Percentiles rank a stretch among this genome's conserved stretches.
Evolutionary conservation across 371 early-diverging fungal genomes (phyloP).

Genomic region (Nematocida sp.): DNA sequence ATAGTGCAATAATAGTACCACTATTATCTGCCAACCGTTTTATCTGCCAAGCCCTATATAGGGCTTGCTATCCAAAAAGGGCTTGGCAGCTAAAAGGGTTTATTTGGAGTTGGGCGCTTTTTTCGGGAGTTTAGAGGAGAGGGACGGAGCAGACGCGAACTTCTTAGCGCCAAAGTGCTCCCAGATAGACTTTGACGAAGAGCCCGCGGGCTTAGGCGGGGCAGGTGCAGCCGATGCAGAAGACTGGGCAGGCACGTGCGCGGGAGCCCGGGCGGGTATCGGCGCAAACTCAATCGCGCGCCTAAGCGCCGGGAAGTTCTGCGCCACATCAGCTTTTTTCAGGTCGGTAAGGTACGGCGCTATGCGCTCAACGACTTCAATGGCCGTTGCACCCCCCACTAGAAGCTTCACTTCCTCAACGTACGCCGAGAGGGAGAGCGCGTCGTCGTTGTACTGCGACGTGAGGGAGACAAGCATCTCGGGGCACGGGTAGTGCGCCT

Average conservation of each 20-base stretch:
- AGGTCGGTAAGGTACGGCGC: constrained; percentile 25
- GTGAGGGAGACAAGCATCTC: background rate
- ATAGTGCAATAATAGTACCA: too few species aligned
- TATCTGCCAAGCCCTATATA: too few species aligned
- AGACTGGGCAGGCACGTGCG: background rate
- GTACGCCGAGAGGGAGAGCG: constrained; percentile 34
- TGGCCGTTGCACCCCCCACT: constrained; percentile 14
- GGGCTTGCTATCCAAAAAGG: too few species aligned
- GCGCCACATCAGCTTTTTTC: constrained; percentile 40
- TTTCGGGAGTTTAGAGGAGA: too few species aligned
- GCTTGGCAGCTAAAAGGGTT: too few species aligned
- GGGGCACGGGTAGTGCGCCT: background rate
- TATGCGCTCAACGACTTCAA: constrained; percentile 53
- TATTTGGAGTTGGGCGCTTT: too few species aligned
- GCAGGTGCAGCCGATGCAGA: background rate
- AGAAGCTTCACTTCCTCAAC: constrained; percentile 28
- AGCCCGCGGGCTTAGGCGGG: too few species aligned
- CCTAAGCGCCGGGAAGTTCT: constrained; percentile 42
- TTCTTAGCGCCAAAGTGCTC: too few species aligned
- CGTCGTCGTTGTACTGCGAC: constrained; percentile 35
- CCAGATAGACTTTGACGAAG: too few species aligned
- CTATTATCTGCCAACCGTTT: too few species aligned
- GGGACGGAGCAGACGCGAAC: too few species aligned
- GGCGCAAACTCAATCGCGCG: constrained; percentile 58
- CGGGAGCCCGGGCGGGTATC: too few species aligned